Percentiles rank a stretch among this genome's conserved stretches.
phyloP scores from a whole-genome alignment of 306 rosid genomes.

The Vicia villosa region DNA sequence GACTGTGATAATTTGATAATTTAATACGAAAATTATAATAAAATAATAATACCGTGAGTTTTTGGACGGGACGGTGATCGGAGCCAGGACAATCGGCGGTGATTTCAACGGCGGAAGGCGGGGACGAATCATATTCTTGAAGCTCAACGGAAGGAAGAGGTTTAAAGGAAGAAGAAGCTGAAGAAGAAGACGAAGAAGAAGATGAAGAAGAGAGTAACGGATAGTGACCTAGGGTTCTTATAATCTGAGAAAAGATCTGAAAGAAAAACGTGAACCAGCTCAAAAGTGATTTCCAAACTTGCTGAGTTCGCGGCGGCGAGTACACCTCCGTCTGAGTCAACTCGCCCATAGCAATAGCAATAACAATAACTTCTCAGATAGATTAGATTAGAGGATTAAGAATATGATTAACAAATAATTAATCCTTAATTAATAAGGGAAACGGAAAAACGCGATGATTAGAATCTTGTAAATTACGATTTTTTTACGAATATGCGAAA shows the following conservation, averaged over 20 bases:
- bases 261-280: conserved; percentile 86
- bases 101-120: conserved; percentile 51
- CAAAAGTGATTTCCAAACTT: conserved; percentile 74
- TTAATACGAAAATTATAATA: not conserved
- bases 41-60: conserved; percentile 61
- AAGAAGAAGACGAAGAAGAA: conserved; percentile 52
- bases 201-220: conserved; percentile 68
- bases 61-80: conserved; percentile 40
- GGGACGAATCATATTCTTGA: conserved; percentile 45
- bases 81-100: conserved; percentile 38
- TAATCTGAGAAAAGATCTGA: conserved; percentile 85
- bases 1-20: not conserved
- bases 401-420: not conserved
- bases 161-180: conserved; percentile 55
- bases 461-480: not conserved
- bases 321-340: conserved; percentile 87
- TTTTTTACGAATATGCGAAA: not conserved
- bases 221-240: conserved; percentile 77
- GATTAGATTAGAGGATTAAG: not conserved
- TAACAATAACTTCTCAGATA: not conserved
- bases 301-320: conserved; percentile 58
- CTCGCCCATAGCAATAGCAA: conserved; percentile 64
- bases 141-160: conserved; percentile 80
- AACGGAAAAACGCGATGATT: not conserved
- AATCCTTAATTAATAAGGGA: not conserved